Evolutionary conservation across 2,329 filamentous ascomycete species (phyloP), one percentile per base, ranked within the genome.

Genomic region (Sodiomyces alkalinus): DNA sequence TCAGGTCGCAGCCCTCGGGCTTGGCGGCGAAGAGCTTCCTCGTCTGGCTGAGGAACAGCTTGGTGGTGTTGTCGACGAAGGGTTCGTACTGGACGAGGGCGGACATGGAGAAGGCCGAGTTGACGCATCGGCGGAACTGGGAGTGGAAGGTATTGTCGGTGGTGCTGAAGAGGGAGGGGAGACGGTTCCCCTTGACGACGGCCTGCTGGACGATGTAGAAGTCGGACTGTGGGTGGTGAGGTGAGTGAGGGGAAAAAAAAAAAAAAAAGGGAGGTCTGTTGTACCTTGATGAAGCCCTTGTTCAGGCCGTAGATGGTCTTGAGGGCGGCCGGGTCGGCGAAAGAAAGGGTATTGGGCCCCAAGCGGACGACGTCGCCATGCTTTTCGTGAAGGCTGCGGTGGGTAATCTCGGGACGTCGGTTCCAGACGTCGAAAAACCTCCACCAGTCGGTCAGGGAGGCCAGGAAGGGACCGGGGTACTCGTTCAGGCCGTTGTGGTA

Each of bases 141-240:
- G 76, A 69, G 47, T 87, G 81, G 52, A 80, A 86, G 22, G 65
- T 59, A 37, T 86, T 80, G 47, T 81, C 71, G 6, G 68, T 74
- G 1, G 79, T 81, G 43, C 74, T 80, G 56, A 87, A 87, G 12
- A 90, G 64, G 3, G 78, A 82, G 19, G 70, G 68, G 0, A 85
- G 61, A 3, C 68, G 63, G 35, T 67, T 62, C 14, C 80, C 80
- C 35, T 77, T 71, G 13, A 73, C 65, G 2, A 81, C 67, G 0
- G 77, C 72, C 49, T 81, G 73, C 45, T 86, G 80, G 3, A 86
- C 77, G 0, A 78, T 68, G 44, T 87, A 87, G 47, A 87, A 87
- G 37, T 80, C 74, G 17, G 78, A 83, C 74, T 81, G 29, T 6
- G 1, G 10, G n/a, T 6, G 6, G 3, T 10, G 14, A 3, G 1